Percentiles rank a stretch among this genome's conserved stretches.
These are phyloP conservation scores for Acephala macrosclerotiorum DNA, from an alignment of 2,329 filamentous ascomycete genomes.

Conservation along the genomic window DNA sequence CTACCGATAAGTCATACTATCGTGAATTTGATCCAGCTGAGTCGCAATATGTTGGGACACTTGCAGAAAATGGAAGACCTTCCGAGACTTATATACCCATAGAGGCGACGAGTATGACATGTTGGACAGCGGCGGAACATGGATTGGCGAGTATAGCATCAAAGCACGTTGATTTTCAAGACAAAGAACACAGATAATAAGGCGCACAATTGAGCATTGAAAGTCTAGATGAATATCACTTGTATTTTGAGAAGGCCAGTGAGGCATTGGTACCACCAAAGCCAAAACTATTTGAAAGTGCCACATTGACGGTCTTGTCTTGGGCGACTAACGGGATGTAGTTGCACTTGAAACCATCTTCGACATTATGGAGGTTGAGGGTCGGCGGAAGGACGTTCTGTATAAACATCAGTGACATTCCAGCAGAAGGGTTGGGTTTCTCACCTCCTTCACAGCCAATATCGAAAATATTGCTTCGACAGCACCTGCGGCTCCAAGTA, in stretches of 20 bases:
- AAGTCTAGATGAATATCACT: background rate
- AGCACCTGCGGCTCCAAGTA: slow-evolving; percentile 90
- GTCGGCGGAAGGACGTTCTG: slow-evolving; percentile 86
- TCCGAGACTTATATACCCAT: slow-evolving; percentile 30
- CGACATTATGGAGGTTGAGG: slow-evolving; percentile 76
- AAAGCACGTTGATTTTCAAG: slow-evolving; percentile 1
- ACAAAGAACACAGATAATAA: background rate
- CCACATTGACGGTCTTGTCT: slow-evolving; percentile 72
- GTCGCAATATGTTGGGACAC: slow-evolving; percentile 32
- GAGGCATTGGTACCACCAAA: slow-evolving; percentile 97
- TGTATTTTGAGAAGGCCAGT: slow-evolving; percentile 69
- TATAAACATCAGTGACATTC: background rate
- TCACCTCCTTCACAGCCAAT: slow-evolving; percentile 79
- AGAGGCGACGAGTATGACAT: slow-evolving; percentile 25
- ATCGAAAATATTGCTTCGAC: slow-evolving; percentile 89
- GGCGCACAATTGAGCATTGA: background rate
- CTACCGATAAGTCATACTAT: slow-evolving; percentile 26
- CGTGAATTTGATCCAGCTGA: slow-evolving; percentile 23
- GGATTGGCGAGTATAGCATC: background rate
- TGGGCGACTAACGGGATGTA: slow-evolving; percentile 80
- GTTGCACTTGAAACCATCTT: slow-evolving; percentile 79
- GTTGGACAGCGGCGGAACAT: slow-evolving; percentile 17
- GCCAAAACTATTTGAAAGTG: slow-evolving; percentile 94
- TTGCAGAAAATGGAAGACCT: slow-evolving; percentile 28
- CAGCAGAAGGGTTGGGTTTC: slow-evolving; percentile 40